phyloP scores from a whole-genome alignment of 768 basidiomycete species.

The Daedaleopsis sinensis region DNA sequence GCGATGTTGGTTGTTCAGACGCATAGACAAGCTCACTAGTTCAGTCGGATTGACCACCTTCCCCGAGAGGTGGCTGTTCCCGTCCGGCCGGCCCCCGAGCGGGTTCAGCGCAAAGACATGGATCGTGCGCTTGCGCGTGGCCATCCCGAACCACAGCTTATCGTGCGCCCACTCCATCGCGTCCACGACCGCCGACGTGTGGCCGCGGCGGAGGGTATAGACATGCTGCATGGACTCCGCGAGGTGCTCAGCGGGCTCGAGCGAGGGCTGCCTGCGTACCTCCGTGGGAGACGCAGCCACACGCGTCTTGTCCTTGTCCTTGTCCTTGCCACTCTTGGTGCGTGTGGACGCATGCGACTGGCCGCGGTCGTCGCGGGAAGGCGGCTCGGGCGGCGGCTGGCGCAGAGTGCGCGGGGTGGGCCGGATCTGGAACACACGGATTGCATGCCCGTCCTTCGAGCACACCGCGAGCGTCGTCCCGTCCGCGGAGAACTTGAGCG shows the following conservation, averaged over 20 bases:
- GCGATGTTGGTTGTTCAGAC: neutral
- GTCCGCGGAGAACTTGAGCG: constrained; percentile 53
- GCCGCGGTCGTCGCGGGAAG: neutral
- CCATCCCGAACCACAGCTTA: constrained; percentile 70
- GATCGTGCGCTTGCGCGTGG: constrained; percentile 62
- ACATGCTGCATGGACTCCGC: constrained; percentile 49
- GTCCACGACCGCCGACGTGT: constrained; percentile 67
- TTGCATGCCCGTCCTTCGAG: constrained; percentile 56
- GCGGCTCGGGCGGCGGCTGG: neutral
- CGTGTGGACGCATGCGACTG: neutral
- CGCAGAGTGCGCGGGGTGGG: constrained; percentile 29
- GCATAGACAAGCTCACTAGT: constrained; percentile 44
- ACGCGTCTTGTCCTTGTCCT: no score
- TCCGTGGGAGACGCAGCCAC: neutral
- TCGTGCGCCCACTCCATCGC: constrained; percentile 55
- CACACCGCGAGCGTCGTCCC: constrained; percentile 55
- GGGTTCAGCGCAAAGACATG: constrained; percentile 81
- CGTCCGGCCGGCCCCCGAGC: constrained; percentile 70
- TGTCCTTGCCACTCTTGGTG: neutral
- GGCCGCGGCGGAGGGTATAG: constrained; percentile 73
- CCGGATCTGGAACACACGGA: constrained; percentile 50
- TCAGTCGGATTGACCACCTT: constrained; percentile 56
- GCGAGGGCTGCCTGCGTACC: neutral
- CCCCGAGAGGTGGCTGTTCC: constrained; percentile 60
- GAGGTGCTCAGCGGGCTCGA: constrained; percentile 5